Percentiles rank a stretch among this genome's conserved stretches.
These are phyloP conservation scores for Arctium minus DNA, from an alignment of 129 eudicot species.

Conservation along the genomic window DNA sequence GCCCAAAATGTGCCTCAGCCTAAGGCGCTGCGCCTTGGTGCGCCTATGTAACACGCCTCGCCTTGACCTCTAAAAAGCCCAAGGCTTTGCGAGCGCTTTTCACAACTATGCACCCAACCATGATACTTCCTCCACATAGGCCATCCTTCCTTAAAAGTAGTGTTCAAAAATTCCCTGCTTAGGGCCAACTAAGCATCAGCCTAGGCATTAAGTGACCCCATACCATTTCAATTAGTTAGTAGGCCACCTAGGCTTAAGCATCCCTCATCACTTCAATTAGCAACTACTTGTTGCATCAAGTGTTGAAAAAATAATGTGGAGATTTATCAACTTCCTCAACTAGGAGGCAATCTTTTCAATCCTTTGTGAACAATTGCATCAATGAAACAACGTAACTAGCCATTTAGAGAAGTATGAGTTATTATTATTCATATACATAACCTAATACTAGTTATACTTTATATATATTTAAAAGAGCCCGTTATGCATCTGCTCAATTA, in stretches of 20 bases:
- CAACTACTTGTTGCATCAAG: neutral
- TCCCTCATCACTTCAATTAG: neutral
- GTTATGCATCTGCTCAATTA: neutral
- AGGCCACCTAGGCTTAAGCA: neutral
- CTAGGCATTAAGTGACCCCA: neutral
- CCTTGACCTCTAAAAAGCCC: too few species aligned
- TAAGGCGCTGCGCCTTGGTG: too few species aligned
- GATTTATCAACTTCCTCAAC: neutral
- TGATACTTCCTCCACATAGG: neutral
- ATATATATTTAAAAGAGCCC: neutral
- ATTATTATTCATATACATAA: neutral
- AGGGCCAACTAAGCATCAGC: neutral
- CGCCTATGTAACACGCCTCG: too few species aligned
- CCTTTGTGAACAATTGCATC: neutral
- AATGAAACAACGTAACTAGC: neutral
- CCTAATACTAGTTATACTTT: neutral
- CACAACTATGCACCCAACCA: too few species aligned
- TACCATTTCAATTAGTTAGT: neutral
- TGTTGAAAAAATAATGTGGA: neutral
- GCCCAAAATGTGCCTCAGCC: too few species aligned
- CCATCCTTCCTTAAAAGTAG: neutral
- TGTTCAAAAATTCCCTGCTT: neutral
- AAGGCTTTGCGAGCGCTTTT: too few species aligned
- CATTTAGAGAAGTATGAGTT: neutral
- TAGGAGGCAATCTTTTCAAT: neutral